These are phyloP conservation scores for Xylariaceae sp. DNA, from an alignment of 2,329 filamentous ascomycete species.

Conservation along the genomic window DNA sequence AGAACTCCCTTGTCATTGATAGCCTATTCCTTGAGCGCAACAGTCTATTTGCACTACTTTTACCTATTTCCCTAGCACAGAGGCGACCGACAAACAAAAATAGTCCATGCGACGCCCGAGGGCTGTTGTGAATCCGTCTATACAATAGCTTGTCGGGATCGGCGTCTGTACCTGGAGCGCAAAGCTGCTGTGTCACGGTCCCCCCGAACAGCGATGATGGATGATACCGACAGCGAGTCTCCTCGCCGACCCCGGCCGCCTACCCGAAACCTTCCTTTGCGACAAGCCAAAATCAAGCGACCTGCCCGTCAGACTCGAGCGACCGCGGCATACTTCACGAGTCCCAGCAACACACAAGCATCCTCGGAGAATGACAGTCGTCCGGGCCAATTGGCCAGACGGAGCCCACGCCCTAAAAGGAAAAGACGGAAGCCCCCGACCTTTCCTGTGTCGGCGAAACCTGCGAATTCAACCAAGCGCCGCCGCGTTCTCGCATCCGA, in stretches of 20 bases:
- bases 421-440: conserved; percentile 11
- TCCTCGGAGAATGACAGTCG: conserved; percentile 16
- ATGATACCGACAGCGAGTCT: conserved; percentile 16
- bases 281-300: conserved; percentile 28
- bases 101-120: conserved; percentile 1
- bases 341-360: conserved; percentile 10
- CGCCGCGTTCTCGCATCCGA: conserved; percentile 3
- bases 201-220: conserved; percentile 17
- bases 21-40: not conserved
- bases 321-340: conserved; percentile 23
- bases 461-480: conserved; percentile 10
- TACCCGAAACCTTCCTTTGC: conserved; percentile 26
- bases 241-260: conserved; percentile 19
- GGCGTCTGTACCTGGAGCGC: not conserved
- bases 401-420: conserved; percentile 2
- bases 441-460: not conserved
- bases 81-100: not conserved
- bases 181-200: conserved; percentile 12
- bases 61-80: not conserved
- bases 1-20: not conserved
- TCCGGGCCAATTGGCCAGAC: not conserved
- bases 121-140: not conserved
- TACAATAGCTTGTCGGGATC: not conserved
- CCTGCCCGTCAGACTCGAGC: conserved; percentile 26
- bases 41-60: not conserved